Percentiles rank a stretch among this genome's conserved stretches.
These are phyloP conservation scores for Rutstroemia sp. DNA, from an alignment of 2,329 filamentous ascomycete genomes.

Conservation along the genomic window DNA sequence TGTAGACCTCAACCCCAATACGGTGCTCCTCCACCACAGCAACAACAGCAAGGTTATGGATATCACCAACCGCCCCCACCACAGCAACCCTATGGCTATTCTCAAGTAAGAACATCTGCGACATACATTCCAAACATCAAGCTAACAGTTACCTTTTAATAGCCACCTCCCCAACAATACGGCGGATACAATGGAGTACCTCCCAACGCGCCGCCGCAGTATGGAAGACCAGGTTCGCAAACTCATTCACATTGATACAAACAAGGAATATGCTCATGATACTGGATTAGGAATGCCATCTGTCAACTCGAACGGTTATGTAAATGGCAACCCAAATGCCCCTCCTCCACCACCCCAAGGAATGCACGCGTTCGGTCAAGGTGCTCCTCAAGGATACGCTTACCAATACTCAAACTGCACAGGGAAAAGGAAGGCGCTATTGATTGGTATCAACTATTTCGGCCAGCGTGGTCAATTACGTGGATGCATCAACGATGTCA, in stretches of 20 bases:
- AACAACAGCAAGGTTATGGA: slow-evolving; percentile 34
- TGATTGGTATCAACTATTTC: slow-evolving; percentile 97
- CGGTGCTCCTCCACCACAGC: slow-evolving; percentile 27
- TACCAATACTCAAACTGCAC: slow-evolving; percentile 93
- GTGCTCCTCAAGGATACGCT: slow-evolving; percentile 70
- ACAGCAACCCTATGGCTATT: slow-evolving; percentile 32
- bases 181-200: slow-evolving; percentile 33
- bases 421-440: slow-evolving; percentile 76
- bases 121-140: not conserved
- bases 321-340: slow-evolving; percentile 47
- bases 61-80: slow-evolving; percentile 43
- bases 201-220: slow-evolving; percentile 36
- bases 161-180: slow-evolving; percentile 42
- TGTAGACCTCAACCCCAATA: slow-evolving; percentile 20
- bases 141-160: slow-evolving; percentile 1
- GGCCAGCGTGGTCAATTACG: slow-evolving; percentile 82
- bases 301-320: slow-evolving; percentile 45
- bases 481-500: slow-evolving; percentile 95
- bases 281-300: slow-evolving; percentile 33
- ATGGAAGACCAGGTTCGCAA: slow-evolving; percentile 42
- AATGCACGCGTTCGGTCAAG: slow-evolving; percentile 68
- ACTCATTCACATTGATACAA: not conserved
- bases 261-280: not conserved
- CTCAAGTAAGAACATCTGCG: slow-evolving; percentile 20
- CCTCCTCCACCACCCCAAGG: slow-evolving; percentile 63